phyloP scores from a whole-genome alignment of 2,329 filamentous ascomycete genomes.

The Colletotrichum tanaceti region DNA sequence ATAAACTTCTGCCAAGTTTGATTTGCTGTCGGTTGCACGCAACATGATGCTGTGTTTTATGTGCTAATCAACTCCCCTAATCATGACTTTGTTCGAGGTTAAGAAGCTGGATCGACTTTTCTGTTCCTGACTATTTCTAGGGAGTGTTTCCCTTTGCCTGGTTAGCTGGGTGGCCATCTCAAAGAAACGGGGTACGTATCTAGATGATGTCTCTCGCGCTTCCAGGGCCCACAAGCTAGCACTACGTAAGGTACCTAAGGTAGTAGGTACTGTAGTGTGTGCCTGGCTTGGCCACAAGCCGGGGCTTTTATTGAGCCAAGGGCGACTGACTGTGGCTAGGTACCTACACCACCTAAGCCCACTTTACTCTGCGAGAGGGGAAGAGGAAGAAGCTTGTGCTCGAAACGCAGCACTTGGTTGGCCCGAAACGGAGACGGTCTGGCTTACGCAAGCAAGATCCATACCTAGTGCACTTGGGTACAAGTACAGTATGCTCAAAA shows the following conservation, averaged over 20 bases:
- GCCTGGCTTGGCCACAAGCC: not conserved
- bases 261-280: too few species aligned
- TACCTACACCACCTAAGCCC: too few species aligned
- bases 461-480: too few species aligned
- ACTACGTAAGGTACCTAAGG: too few species aligned
- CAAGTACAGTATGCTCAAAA: too few species aligned
- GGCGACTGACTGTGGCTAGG: not conserved
- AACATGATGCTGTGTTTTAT: not conserved
- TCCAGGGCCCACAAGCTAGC: not conserved
- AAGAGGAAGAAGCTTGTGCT: constrained; percentile 14
- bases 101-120: not conserved
- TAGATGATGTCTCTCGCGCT: too few species aligned
- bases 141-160: not conserved
- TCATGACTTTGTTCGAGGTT: not conserved
- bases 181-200: not conserved
- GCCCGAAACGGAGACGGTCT: not conserved
- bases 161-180: not conserved
- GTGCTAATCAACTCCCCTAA: too few species aligned
- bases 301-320: not conserved
- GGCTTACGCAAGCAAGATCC: too few species aligned
- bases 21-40: not conserved
- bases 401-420: constrained; percentile 11
- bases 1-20: too few species aligned
- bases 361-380: too few species aligned
- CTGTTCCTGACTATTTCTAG: not conserved